Percentiles rank a stretch among this genome's conserved stretches.
Conservation (phyloP, 2,329 filamentous ascomycete species). For the Aspergillus awamori region DNA sequence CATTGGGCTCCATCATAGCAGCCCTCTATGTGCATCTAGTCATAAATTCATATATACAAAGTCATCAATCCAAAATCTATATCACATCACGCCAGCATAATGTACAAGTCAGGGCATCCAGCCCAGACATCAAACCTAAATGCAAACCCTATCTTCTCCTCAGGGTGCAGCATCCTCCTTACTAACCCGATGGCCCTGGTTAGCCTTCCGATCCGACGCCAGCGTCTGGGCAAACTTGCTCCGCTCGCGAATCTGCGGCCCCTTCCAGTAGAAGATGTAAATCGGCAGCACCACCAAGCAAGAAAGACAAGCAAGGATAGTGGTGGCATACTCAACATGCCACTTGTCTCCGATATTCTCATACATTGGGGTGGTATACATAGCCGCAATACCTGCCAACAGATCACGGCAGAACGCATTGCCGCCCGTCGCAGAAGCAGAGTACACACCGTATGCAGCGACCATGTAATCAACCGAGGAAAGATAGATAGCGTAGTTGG, state of each 20-base stretch:
- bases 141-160: background rate
- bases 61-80: too few species aligned
- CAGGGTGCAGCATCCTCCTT: conserved; percentile 17
- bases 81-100: too few species aligned
- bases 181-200: conserved; percentile 30
- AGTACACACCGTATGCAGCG: conserved; percentile 71
- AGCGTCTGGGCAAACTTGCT: conserved; percentile 65
- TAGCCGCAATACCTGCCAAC: conserved; percentile 69
- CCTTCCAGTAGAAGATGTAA: conserved; percentile 66
- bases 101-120: too few species aligned
- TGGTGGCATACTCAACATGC: conserved; percentile 58
- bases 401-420: conserved; percentile 75
- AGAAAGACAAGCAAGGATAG: conserved; percentile 62
- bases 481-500: conserved; percentile 73
- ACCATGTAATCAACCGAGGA: conserved; percentile 77
- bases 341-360: conserved; percentile 59
- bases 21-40: too few species aligned
- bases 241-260: conserved; percentile 56
- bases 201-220: conserved; percentile 31
- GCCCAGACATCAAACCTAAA: too few species aligned
- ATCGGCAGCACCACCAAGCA: conserved; percentile 62
- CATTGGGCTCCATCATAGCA: too few species aligned
- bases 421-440: conserved; percentile 72
- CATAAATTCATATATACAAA: too few species aligned
- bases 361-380: conserved; percentile 68